These are phyloP conservation scores for Phytophthora multivora DNA, from an alignment of 352 stramenopile species.

Conservation along the genomic window DNA sequence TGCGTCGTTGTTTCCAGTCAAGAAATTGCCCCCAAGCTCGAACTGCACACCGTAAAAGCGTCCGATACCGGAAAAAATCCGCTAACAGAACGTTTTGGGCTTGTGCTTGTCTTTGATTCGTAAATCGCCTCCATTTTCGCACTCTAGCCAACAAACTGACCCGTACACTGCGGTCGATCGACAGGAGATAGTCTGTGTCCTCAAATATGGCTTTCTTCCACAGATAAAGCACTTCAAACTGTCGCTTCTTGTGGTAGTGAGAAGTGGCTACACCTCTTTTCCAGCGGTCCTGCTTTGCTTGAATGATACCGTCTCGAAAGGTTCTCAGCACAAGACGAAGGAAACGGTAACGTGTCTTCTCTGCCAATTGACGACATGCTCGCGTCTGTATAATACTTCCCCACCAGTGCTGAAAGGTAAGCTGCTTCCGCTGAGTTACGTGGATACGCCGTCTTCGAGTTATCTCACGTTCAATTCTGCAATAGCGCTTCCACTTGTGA, in stretches of 20 bases:
- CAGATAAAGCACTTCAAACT: neutral
- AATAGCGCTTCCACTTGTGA: constrained; percentile 15
- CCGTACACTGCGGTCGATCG: constrained; percentile 2
- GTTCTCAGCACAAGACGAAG: constrained; percentile 5
- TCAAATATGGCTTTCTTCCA: constrained; percentile 24
- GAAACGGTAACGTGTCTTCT: constrained; percentile 2
- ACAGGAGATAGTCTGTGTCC: constrained; percentile 14
- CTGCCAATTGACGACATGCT: constrained; percentile 8
- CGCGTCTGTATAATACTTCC: constrained; percentile 19
- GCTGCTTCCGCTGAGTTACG: constrained; percentile 1
- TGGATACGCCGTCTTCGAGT: constrained; percentile 5
- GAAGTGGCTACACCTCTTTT: constrained; percentile 2
- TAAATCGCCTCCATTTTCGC: constrained; percentile 28
- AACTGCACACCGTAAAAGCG: constrained; percentile 10
- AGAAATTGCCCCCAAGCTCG: constrained; percentile 15
- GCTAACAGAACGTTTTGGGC: constrained; percentile 27
- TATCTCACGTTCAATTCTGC: constrained; percentile 19
- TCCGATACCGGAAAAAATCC: constrained; percentile 36
- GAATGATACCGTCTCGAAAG: constrained; percentile 7
- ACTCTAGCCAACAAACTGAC: constrained; percentile 16
- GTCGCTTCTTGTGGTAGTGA: constrained; percentile 4
- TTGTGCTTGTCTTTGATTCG: neutral
- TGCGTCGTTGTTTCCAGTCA: constrained; percentile 8
- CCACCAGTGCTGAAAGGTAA: constrained; percentile 21
- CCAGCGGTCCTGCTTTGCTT: neutral